Base-by-base conservation (phyloP, 2,329 filamentous ascomycete genomes). In the Sporothrix protearum region DNA sequence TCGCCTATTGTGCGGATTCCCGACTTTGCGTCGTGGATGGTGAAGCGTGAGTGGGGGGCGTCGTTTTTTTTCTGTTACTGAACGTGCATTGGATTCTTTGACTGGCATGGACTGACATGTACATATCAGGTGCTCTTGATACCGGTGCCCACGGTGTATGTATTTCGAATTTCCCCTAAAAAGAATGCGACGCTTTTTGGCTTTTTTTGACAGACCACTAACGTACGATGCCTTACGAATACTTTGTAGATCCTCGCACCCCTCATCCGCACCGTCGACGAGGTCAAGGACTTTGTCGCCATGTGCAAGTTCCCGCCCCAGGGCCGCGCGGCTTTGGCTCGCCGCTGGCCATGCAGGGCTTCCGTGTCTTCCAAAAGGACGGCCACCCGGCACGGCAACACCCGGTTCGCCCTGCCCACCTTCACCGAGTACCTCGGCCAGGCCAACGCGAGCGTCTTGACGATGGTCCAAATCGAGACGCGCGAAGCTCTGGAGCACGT, bases 381-480 rank as follows among this genome's bases (percentile, higher is more conserved):
- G 30, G n/a, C 28, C 10, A 28, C 28, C 10, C 10, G 14, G 3
- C 10, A n/a, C n/a, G n/a, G n/a, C n/a, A n/a, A n/a, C 69, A 70
- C 45, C 59, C 63, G 1, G 55, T 70, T 70, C 28, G 33, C 81
- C 0, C 77, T 80, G 8, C 81, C 85, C n/a, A 83, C 80, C 12
- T 83, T 85, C 73, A 84, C 84, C 14, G 85, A 87, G 73, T 89
- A 88, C 74, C 82, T 88, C 68, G 83, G 86, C 75, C 82, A 86
- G 28, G 86, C 86, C 63, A 88, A 88, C 76, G 82, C 83, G 9
- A 83, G 83, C 39, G 82, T 91, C 28, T 77, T 91, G 72, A 89
- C 87, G 19, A 89, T 90, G 80, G 87, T 91, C 12, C 89, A 91
- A 78, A 91, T 91, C 69, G 89, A 91, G 80, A 91, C 89, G 0